A percentile compares a stretch with the other conserved stretches of the same genome.
These are phyloP conservation scores for Petunia hybrid DNA, from an alignment of 305 asterid genomes.

Conservation along the genomic window DNA sequence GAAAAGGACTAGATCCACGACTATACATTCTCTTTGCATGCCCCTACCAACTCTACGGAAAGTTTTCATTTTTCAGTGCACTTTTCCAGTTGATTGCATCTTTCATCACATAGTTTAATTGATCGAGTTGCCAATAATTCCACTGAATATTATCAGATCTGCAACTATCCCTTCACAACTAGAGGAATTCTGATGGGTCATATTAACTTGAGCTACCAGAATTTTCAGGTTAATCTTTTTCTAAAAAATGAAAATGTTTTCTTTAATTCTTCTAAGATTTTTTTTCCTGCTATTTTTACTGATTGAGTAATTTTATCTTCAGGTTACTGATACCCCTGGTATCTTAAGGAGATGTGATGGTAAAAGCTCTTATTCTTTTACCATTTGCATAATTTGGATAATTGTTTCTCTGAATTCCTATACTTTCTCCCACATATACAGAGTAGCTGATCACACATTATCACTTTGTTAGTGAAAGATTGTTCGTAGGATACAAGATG, in stretches of 20 bases:
- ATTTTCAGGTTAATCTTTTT: slow-evolving; percentile 71
- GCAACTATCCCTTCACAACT: slow-evolving; percentile 98
- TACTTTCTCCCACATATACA: slow-evolving; percentile 4
- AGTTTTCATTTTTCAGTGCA: neutral
- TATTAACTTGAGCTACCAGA: slow-evolving; percentile 77
- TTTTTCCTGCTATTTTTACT: slow-evolving; percentile 29
- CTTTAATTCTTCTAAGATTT: slow-evolving; percentile 22
- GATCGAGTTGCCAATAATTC: slow-evolving; percentile 18
- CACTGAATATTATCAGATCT: slow-evolving; percentile 55
- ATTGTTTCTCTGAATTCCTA: neutral
- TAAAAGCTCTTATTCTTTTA: slow-evolving; percentile 40
- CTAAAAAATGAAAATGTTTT: slow-evolving; percentile 31
- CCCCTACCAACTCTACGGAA: neutral
- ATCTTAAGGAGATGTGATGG: slow-evolving; percentile 83
- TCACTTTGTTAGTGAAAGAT: neutral
- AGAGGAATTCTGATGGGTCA: slow-evolving; percentile 98
- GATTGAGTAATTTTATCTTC: slow-evolving; percentile 40
- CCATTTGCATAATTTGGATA: slow-evolving; percentile 8
- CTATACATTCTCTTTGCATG: neutral
- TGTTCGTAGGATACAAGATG: neutral
- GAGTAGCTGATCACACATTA: neutral
- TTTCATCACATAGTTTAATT: slow-evolving; percentile 1
- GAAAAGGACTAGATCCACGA: neutral
- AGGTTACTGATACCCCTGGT: slow-evolving; percentile 99
- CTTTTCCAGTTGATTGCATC: slow-evolving; percentile 15